Base-by-base conservation (phyloP, 2,329 filamentous ascomycete genomes). In the Paecilomyces niveus region DNA sequence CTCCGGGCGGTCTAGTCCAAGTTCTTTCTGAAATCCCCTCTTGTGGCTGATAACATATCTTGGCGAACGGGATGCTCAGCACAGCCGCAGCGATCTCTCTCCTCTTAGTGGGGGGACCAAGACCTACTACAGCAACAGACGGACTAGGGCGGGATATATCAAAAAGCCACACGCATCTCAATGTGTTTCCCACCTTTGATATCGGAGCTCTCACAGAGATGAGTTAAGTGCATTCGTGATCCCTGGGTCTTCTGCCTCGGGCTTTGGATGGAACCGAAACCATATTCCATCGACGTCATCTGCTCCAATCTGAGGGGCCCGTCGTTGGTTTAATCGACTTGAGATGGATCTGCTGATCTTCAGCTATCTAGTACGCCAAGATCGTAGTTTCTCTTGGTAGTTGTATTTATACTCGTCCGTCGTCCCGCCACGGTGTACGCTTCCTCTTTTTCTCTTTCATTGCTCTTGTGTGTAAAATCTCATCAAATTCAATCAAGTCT, bases 351-450 rank as follows among this genome's bases (percentile, higher is more conserved):
- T 45, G 35, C 35, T 39, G 35, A 45, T 7, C 39, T 9, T 18
- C n/a, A 45, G 35, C 35, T 39, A 13, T 6, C 35, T 7, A 39
- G 35, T 6, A 15, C 35, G 13, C 35, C 35, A 39, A 39, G 35
- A 39, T 15, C 11, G 35, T 39, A 39, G 35, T n/a, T n/a, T n/a
- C 35, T 80, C 5, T 9, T n/a, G 39, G 15, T 18, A 9, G 7
- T 45, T 45, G 39, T 45, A 45, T 45, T 45, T 45, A 45, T 45
- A 45, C 15, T 45, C 8, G 15, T 45, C n/a, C 7, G 6, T 18
- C 18, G n/a, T 45, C 39, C 39, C 15, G 6, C 39, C n/a, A 39
- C 13, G 3, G 6, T 45, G 32, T 10, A 13, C 13, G 39, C n/a
- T 3, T n/a, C 9, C 15, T 45, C n/a, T 11, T 8, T 15, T 18